Percentiles rank a stretch among this genome's conserved stretches.
Evolutionary conservation across 192 early-diverging fungal genomes (phyloP).

Genomic region (Umbelopsis ramanniana): DNA sequence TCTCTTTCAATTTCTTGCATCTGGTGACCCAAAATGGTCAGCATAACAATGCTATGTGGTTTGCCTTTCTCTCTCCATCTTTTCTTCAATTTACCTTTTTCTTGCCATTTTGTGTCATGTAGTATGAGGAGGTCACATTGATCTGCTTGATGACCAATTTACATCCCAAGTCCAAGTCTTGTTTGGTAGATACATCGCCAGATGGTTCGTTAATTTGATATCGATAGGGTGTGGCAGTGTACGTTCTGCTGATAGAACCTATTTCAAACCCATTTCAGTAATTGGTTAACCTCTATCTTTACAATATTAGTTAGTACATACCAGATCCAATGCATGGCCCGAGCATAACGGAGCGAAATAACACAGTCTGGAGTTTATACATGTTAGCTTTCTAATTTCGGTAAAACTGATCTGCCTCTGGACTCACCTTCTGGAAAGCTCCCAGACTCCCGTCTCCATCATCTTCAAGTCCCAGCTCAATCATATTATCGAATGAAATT

Average conservation of each 20-base stretch:
- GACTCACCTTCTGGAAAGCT: constrained; percentile 27
- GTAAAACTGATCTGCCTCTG: not conserved
- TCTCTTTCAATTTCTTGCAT: constrained; percentile 62
- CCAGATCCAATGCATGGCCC: constrained; percentile 42
- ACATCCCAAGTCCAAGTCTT: constrained; percentile 39
- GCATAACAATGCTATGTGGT: not conserved
- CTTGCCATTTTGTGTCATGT: constrained; percentile 57
- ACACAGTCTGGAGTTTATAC: constrained; percentile 26
- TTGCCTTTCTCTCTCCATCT: too few relatives aligned
- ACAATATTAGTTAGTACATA: not conserved
- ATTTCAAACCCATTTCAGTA: constrained; percentile 21
- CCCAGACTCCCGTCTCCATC: constrained; percentile 17
- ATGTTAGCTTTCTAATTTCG: not conserved
- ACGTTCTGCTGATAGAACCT: constrained; percentile 43
- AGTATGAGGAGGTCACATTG: constrained; percentile 47
- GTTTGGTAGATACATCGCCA: constrained; percentile 30
- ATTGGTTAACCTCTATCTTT: not conserved
- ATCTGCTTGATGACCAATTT: constrained; percentile 44
- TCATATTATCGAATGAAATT: constrained; percentile 36
- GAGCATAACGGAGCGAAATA: constrained; percentile 36
- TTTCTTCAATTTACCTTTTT: constrained; percentile 34
- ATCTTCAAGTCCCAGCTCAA: constrained; percentile 30
- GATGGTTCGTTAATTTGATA: constrained; percentile 26
- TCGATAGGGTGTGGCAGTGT: constrained; percentile 29
- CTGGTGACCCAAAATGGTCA: not conserved